Base-by-base conservation (phyloP, 768 basidiomycete genomes). In the Cubamyces lactineus region DNA sequence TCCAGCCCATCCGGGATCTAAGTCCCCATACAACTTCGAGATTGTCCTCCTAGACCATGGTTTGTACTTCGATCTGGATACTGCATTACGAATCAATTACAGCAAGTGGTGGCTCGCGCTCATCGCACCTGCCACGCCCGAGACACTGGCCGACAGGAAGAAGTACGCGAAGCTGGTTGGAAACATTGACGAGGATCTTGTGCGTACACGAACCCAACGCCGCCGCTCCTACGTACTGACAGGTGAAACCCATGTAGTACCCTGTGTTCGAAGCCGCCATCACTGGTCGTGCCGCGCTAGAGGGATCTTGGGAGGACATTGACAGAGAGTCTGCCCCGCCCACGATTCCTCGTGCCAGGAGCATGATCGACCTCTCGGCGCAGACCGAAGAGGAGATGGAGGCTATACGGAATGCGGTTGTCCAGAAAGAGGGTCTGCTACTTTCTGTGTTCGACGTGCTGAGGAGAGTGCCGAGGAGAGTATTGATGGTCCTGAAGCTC, bases 21-120 rank as follows among this genome's bases (percentile, higher is more conserved):
- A 78, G 59, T 94, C 92, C 9, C 92, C 93, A 0, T 92, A 92
- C 76, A 98, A 98, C 72, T 98, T 98, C 68, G 97, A 99, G 71
- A 91, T 98, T 53, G 95, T 93, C 24, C 81, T 98, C 1, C 79
- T 99, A 62, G 97, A 99, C 70, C 96, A 98, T 66, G 96, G 93
- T 4, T 78, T 94, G 17, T 96, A 98, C 74, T 98, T 98, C 67
- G 95, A 97, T 70, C 79, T 99, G 4, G 88, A 93, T 57, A 77
- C 85, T 19, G 80, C 87, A 43, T 77, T 98, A 5, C 86, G 96
- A 23, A 81, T 92, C 53, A 91, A 93, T 72, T 93, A 93, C 69
- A 82, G 88, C 79, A 86, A 88, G 77, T 81, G 98, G 49, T 98
- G 96, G 96, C 76, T 99, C 47, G 86, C 94, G 11, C 79, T 99